Evolutionary conservation across 148 eudicot species (phyloP).

Genomic region (Diospyros lotus): DNA sequence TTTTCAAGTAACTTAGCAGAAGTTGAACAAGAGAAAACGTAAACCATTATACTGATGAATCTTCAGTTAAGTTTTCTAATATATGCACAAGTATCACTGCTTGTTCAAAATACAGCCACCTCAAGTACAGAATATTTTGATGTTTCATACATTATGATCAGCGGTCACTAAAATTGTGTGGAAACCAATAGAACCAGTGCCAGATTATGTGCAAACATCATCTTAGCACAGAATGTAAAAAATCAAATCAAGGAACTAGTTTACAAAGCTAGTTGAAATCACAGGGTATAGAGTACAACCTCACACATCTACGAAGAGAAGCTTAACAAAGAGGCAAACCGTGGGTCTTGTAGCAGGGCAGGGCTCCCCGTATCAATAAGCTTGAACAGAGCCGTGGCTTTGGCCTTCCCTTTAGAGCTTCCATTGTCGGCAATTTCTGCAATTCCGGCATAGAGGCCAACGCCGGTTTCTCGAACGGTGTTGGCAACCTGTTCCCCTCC

Average conservation of each 20-base stretch:
- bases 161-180: neutral
- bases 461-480: constrained; percentile 32
- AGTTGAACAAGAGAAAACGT: neutral
- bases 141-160: neutral
- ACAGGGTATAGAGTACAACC: neutral
- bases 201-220: constrained; percentile 7
- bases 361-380: constrained; percentile 35
- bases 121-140: neutral
- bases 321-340: constrained; percentile 16
- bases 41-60: neutral
- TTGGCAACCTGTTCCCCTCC: constrained; percentile 48
- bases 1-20: neutral
- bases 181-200: constrained; percentile 1
- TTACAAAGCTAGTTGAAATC: too few species aligned
- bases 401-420: constrained; percentile 59
- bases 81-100: neutral
- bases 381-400: constrained; percentile 56
- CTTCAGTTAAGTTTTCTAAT: neutral
- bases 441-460: constrained; percentile 52
- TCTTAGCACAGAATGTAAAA: neutral
- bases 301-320: constrained; percentile 20
- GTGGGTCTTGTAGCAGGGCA: neutral
- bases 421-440: constrained; percentile 57
- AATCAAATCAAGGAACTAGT: neutral
- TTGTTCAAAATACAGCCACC: neutral